A percentile compares a stretch with the other conserved stretches of the same genome.
These are phyloP conservation scores for Colletotrichum sp. DNA, from an alignment of 2,329 filamentous ascomycete genomes.

Conservation along the genomic window DNA sequence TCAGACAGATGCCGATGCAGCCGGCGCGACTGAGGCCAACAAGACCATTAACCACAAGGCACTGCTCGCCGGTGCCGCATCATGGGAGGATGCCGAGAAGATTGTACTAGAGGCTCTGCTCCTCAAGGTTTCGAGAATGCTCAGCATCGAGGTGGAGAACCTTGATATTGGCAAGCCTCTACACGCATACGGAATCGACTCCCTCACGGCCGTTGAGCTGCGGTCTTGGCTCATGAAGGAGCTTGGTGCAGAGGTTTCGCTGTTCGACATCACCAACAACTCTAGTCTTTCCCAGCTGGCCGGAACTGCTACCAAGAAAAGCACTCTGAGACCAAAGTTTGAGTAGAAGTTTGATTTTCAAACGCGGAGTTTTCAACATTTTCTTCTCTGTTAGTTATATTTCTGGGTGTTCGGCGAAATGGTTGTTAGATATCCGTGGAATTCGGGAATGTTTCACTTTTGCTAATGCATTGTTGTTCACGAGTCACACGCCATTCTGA, in stretches of 20 bases:
- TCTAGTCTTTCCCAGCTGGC: constrained; percentile 27
- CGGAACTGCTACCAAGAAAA: constrained; percentile 25
- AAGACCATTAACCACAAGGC: constrained; percentile 18
- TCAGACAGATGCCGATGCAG: neutral
- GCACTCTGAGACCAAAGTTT: constrained; percentile 20
- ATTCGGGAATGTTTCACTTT: neutral
- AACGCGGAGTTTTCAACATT: neutral
- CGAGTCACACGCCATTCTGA: neutral
- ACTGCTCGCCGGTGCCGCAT: constrained; percentile 24
- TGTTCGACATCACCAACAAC: constrained; percentile 49
- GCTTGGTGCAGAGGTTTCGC: constrained; percentile 45
- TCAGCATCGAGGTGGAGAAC: constrained; percentile 20
- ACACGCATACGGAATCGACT: constrained; percentile 29
- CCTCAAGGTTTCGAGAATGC: constrained; percentile 26
- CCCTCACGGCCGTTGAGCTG: constrained; percentile 35
- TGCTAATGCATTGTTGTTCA: neutral
- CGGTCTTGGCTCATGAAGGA: constrained; percentile 54
- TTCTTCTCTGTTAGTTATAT: neutral
- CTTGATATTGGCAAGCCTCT: constrained; percentile 25
- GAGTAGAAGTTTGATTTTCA: neutral
- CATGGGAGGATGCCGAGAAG: constrained; percentile 24
- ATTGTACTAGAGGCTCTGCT: constrained; percentile 28
- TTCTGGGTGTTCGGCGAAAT: neutral
- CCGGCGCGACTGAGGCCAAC: neutral
- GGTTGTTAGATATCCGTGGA: neutral